These are phyloP conservation scores for Pluteus cervinus DNA, from an alignment of 768 basidiomycete genomes.

Conservation along the genomic window DNA sequence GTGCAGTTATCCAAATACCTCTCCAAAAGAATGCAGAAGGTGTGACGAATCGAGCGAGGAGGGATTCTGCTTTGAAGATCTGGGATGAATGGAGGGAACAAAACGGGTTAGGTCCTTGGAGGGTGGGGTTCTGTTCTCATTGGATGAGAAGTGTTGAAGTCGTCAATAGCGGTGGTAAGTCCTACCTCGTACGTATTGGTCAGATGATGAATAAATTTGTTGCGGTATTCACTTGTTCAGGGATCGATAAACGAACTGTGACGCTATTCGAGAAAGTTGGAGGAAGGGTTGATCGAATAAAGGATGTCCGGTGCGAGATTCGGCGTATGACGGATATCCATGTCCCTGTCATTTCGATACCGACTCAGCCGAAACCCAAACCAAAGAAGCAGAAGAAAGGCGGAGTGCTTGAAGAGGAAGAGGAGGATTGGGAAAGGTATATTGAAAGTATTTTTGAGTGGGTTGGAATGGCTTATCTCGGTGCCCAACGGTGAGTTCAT, in stretches of 20 bases:
- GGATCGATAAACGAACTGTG: too few relatives aligned
- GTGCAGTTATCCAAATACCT: conserved; percentile 42
- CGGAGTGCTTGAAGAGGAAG: conserved; percentile 19
- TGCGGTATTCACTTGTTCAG: too few relatives aligned
- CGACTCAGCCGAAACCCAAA: conserved; percentile 18
- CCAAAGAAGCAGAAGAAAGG: conserved; percentile 6
- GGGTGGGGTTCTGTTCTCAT: conserved; percentile 33
- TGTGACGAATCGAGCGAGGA: conserved; percentile 26
- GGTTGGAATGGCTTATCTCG: conserved; percentile 65
- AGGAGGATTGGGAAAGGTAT: conserved; percentile 45
- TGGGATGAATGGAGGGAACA: conserved; percentile 45
- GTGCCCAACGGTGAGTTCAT: conserved; percentile 51
- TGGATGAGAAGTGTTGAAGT: too few relatives aligned
- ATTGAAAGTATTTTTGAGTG: conserved; percentile 57
- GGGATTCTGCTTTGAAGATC: conserved; percentile 31
- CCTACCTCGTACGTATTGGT: conserved; percentile 2
- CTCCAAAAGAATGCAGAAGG: conserved; percentile 35
- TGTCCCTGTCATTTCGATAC: conserved; percentile 32
- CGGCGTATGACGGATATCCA: conserved; percentile 26
- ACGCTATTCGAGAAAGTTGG: too few relatives aligned
- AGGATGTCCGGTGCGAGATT: conserved; percentile 21
- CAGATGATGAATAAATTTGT: neutral
- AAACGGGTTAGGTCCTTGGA: conserved; percentile 33
- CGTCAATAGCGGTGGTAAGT: conserved; percentile 16
- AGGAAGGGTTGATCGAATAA: too few relatives aligned